Evolutionary conservation across 805 yeast genomes (phyloP), one percentile per base, ranked within the genome.

Genomic region (Yamadazyma scolyti): DNA sequence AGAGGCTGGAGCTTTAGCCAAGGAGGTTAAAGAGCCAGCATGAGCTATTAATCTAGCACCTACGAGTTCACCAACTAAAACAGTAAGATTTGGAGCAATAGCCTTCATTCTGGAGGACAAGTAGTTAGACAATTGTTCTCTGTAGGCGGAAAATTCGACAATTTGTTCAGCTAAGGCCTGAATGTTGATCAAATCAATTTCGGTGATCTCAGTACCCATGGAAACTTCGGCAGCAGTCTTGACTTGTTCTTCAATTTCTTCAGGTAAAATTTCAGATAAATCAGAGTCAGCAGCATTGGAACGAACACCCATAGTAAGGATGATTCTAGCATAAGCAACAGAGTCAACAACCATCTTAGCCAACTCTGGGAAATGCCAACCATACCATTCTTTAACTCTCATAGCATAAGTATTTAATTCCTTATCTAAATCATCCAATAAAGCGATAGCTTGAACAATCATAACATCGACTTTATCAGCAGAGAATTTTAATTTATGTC

Each of bases 381-480:
- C 98, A 68, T 93, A 93, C 98, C 98, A 93, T 70, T 93, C 98
- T 71, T 90, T 93, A 68, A 90, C 79, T 71, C 98, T 81, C 98
- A 93, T 93, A 47, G 97, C 96, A 53, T 90, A 93, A 31, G 97
- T 93, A 71, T 93, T 93, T 52, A 93, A 76, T 65, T 93, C 98
- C 69, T 93, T 93, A 71, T 93, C 98, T 52, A 93, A 75, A 56
- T 93, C 97, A 54, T 93, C 98, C 54, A 93, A 75, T 46, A 93
- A 72, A 13, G 97, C 96, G 65, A 93, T 93, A 37, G 98, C 98
- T 71, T 93, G 98, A 43, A 93, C 94, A 59, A 93, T 90, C 98
- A 93, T 93, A 44, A 94, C 90, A 67, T 93, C 98, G 37, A 93
- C 98, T 68, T 93, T 93, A 62, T 93, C 98, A 41, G 97, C 95